These are phyloP conservation scores for Posidonia australis DNA, from an alignment of 106 monocot genomes.

Conservation along the genomic window DNA sequence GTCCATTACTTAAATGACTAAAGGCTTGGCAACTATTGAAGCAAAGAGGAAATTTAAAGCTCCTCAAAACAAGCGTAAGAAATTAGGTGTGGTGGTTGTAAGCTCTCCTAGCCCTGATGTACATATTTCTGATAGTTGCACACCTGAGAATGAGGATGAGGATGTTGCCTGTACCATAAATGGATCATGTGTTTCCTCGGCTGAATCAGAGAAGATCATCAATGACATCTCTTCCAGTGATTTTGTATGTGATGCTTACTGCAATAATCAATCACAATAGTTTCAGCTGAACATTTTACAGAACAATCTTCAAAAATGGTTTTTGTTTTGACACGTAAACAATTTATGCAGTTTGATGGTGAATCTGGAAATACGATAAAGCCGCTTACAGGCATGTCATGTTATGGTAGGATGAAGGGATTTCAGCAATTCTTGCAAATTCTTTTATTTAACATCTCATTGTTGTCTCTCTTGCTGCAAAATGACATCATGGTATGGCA, in stretches of 20 bases:
- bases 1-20: constrained; percentile 2
- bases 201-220: constrained; percentile 9
- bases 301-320: no score
- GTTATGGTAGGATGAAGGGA: not conserved
- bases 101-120: constrained; percentile 14
- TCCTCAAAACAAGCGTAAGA: constrained; percentile 42
- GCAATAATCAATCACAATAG: not conserved
- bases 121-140: constrained; percentile 22
- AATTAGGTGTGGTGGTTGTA: constrained; percentile 11
- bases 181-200: constrained; percentile 3
- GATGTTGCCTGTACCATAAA: constrained; percentile 10
- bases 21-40: constrained; percentile 90
- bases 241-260: constrained; percentile 8
- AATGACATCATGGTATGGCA: not conserved
- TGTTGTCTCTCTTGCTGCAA: not conserved
- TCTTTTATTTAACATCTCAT: not conserved
- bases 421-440: not conserved
- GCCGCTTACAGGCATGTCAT: constrained; percentile 9
- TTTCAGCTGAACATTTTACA: not conserved
- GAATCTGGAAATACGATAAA: constrained; percentile 5
- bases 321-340: no score
- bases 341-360: constrained; percentile 27
- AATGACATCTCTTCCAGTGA: constrained; percentile 16
- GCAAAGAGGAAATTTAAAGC: constrained; percentile 89
- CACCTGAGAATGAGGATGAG: constrained; percentile 17